These are phyloP conservation scores for Nannizzia gypsea DNA, from an alignment of 2,329 filamentous ascomycete genomes.

Conservation along the genomic window DNA sequence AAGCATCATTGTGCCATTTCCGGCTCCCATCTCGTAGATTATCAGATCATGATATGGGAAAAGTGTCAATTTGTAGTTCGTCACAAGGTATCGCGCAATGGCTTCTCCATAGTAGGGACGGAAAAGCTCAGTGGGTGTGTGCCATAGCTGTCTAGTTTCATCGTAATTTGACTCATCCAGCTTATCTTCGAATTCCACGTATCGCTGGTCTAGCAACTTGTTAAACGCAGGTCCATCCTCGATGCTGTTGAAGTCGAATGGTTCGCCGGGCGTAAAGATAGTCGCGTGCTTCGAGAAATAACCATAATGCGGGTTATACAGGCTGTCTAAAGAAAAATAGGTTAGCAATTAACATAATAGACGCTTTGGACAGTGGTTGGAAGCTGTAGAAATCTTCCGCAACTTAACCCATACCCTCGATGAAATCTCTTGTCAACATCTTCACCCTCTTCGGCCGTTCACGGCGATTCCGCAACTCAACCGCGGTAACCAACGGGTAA, in stretches of 20 bases:
- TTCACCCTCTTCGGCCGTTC: conserved; percentile 79
- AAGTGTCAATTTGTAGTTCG: conserved; percentile 87
- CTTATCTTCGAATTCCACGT: conserved; percentile 78
- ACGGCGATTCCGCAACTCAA: conserved; percentile 57
- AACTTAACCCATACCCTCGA: conserved; percentile 56
- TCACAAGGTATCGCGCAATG: conserved; percentile 87
- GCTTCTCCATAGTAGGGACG: conserved; percentile 93
- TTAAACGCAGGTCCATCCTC: conserved; percentile 81
- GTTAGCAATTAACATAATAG: conserved; percentile 4
- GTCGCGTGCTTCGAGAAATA: conserved; percentile 95
- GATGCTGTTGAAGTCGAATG: conserved; percentile 75
- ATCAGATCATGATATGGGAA: conserved; percentile 95
- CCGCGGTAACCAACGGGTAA: conserved; percentile 77
- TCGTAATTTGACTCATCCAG: conserved; percentile 63
- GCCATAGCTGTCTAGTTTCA: conserved; percentile 85
- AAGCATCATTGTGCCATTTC: conserved; percentile 93
- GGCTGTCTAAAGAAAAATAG: conserved; percentile 51
- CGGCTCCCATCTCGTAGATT: conserved; percentile 97
- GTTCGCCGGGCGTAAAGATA: conserved; percentile 85
- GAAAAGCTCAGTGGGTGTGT: conserved; percentile 95
- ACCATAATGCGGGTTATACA: conserved; percentile 89
- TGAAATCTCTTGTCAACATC: conserved; percentile 96
- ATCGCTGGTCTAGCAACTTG: conserved; percentile 60
- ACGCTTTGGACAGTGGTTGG: background rate
- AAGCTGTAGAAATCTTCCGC: background rate